Evolutionary conservation across 2,329 filamentous ascomycete species (phyloP).

Genomic region (Massarina eburnea): DNA sequence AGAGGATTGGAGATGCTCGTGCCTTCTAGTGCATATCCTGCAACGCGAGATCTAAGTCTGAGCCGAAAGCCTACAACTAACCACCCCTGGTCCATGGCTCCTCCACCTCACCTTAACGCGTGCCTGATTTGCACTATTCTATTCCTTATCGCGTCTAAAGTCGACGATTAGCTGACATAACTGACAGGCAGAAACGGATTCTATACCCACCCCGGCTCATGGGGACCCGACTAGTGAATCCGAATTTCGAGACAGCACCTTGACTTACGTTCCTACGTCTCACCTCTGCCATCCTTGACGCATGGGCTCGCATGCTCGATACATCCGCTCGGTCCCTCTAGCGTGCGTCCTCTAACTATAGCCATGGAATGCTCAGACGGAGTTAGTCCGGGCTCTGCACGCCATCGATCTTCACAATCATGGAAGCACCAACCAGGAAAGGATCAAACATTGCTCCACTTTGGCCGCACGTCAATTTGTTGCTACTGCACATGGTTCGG

Average conservation of each 20-base stretch:
- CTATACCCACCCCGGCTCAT: slow-evolving; percentile 37
- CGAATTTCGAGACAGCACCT: slow-evolving; percentile 42
- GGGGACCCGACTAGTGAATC: slow-evolving; percentile 42
- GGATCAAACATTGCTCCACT: slow-evolving; percentile 39
- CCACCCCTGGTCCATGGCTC: slow-evolving; percentile 13
- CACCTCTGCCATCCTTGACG: slow-evolving; percentile 43
- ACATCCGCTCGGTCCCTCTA: slow-evolving; percentile 34
- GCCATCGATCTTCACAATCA: slow-evolving; percentile 38
- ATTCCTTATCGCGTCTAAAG: slow-evolving; percentile 23
- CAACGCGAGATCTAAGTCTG: slow-evolving; percentile 1
- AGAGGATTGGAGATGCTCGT: slow-evolving; percentile 6
- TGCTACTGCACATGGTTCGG: slow-evolving; percentile 44
- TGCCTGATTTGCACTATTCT: slow-evolving; percentile 15
- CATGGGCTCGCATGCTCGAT: slow-evolving; percentile 27
- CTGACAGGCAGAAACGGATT: slow-evolving; percentile 38
- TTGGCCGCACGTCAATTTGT: slow-evolving; percentile 44
- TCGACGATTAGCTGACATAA: slow-evolving; percentile 34
- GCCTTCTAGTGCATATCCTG: slow-evolving; percentile 6
- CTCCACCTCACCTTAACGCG: slow-evolving; percentile 21
- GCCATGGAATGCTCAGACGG: slow-evolving; percentile 41
- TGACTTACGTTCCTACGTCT: slow-evolving; percentile 37
- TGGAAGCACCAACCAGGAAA: slow-evolving; percentile 37
- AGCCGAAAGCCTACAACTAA: slow-evolving; percentile 14
- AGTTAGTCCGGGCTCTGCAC: slow-evolving; percentile 35
- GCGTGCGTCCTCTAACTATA: slow-evolving; percentile 42